These are phyloP conservation scores for Fusarium mexicanum DNA, from an alignment of 2,329 filamentous ascomycete species.

Conservation along the genomic window DNA sequence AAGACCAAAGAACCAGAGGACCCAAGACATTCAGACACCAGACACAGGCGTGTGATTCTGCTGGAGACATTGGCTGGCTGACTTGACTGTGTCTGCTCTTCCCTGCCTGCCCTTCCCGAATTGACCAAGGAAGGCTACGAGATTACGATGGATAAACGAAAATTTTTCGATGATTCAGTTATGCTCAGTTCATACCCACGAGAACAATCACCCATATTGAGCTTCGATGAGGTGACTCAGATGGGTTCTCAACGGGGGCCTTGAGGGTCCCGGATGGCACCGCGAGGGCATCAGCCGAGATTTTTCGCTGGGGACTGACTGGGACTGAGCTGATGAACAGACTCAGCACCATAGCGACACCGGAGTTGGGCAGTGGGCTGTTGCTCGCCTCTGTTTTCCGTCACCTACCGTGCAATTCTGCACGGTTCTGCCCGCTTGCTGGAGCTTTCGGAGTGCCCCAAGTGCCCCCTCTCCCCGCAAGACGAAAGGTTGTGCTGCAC, in stretches of 20 bases:
- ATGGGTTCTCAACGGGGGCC: constrained; percentile 23
- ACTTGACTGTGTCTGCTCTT: constrained; percentile 23
- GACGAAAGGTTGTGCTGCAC: constrained; percentile 29
- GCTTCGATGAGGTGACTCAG: constrained; percentile 44
- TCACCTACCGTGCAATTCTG: constrained; percentile 40
- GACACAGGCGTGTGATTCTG: constrained; percentile 42
- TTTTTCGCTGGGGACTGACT: constrained; percentile 41
- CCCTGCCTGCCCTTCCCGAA: background rate
- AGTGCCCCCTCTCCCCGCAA: constrained; percentile 31
- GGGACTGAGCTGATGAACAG: constrained; percentile 43
- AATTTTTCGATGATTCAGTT: constrained; percentile 29
- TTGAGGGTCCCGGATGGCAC: constrained; percentile 43
- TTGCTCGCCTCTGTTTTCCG: constrained; percentile 40
- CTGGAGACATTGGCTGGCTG: constrained; percentile 26
- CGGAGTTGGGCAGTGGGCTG: constrained; percentile 46
- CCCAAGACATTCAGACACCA: constrained; percentile 40
- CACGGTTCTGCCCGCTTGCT: constrained; percentile 43
- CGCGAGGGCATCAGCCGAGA: constrained; percentile 45
- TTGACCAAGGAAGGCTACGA: constrained; percentile 24
- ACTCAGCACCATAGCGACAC: constrained; percentile 41
- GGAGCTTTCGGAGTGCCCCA: constrained; percentile 32
- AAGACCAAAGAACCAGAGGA: constrained; percentile 6
- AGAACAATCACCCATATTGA: constrained; percentile 34
- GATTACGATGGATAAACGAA: constrained; percentile 32
- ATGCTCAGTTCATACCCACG: constrained; percentile 31